A percentile compares a stretch with the other conserved stretches of the same genome.
Conservation (phyloP, 805 yeast genomes). For the Cyberlindnera mycetangii region DNA sequence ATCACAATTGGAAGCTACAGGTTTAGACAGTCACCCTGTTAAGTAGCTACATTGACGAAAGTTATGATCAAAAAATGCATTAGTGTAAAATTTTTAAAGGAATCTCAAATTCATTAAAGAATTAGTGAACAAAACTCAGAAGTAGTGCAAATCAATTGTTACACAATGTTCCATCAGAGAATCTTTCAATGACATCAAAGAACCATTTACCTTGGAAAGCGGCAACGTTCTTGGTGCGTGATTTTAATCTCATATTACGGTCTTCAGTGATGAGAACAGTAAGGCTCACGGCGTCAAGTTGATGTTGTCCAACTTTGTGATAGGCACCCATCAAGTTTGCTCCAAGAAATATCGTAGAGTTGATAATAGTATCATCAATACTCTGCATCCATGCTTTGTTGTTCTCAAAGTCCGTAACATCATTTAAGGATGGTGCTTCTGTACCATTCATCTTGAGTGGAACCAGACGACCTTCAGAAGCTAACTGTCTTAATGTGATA, state of each 20-base stretch:
- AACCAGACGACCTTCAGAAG: slow-evolving; percentile 49
- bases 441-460: slow-evolving; percentile 71
- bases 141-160: slow-evolving; percentile 36
- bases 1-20: slow-evolving; percentile 23
- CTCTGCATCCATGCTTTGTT: slow-evolving; percentile 69
- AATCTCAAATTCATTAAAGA: not conserved
- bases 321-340: not conserved
- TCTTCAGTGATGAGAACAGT: slow-evolving; percentile 71
- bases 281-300: slow-evolving; percentile 13
- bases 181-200: slow-evolving; percentile 46
- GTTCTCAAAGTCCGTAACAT: slow-evolving; percentile 70
- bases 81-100: not conserved
- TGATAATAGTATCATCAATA: slow-evolving; percentile 55
- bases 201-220: slow-evolving; percentile 62
- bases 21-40: not conserved
- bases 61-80: slow-evolving; percentile 2
- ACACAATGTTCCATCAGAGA: slow-evolving; percentile 44
- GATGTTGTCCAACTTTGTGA: slow-evolving; percentile 5
- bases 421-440: slow-evolving; percentile 63
- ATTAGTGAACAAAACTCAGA: not conserved
- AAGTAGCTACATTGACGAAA: not conserved
- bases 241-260: slow-evolving; percentile 64
- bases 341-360: slow-evolving; percentile 15
- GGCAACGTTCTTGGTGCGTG: slow-evolving; percentile 52
- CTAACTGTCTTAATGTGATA: slow-evolving; percentile 66